Evolutionary conservation across 2,329 filamentous ascomycete species (phyloP).

Genomic region (Zopfia rhizophila): DNA sequence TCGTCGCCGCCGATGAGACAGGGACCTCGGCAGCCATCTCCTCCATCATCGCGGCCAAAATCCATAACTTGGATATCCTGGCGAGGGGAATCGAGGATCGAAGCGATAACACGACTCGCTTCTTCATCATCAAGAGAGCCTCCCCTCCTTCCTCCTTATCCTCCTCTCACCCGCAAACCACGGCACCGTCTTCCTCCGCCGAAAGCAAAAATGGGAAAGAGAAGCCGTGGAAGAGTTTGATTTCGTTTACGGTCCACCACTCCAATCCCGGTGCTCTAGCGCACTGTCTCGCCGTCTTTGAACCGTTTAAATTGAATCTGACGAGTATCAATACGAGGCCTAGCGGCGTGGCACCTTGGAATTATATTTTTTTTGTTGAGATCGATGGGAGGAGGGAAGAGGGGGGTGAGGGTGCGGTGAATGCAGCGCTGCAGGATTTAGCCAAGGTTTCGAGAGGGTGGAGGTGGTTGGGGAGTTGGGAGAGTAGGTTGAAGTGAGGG

Average conservation of each 20-base stretch:
- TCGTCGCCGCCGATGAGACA: conserved; percentile 70
- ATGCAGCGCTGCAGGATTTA: conserved; percentile 69
- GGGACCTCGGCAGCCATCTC: conserved; percentile 80
- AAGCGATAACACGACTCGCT: conserved; percentile 80
- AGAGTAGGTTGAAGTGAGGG: too few relatives aligned
- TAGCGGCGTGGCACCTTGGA: conserved; percentile 78
- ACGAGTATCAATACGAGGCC: conserved; percentile 92
- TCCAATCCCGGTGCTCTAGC: conserved; percentile 82
- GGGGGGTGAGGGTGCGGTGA: conserved; percentile 63
- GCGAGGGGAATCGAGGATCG: conserved; percentile 77
- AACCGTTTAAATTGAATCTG: conserved; percentile 76
- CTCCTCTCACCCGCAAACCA: neutral
- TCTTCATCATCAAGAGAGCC: conserved; percentile 70
- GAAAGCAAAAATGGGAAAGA: neutral
- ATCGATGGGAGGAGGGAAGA: conserved; percentile 71
- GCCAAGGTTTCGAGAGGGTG: conserved; percentile 67
- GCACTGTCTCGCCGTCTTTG: conserved; percentile 82
- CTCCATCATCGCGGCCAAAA: conserved; percentile 75
- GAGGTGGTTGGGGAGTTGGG: conserved; percentile 78
- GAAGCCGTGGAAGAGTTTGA: conserved; percentile 70
- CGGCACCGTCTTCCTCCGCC: neutral
- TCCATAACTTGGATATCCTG: conserved; percentile 75
- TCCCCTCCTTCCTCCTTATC: neutral
- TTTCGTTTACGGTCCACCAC: conserved; percentile 87
- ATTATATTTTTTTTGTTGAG: conserved; percentile 96